A percentile compares a stretch with the other conserved stretches of the same genome.
These are phyloP conservation scores for Coemansia sp. DNA, from an alignment of 192 early-diverging fungal genomes.

Conservation along the genomic window DNA sequence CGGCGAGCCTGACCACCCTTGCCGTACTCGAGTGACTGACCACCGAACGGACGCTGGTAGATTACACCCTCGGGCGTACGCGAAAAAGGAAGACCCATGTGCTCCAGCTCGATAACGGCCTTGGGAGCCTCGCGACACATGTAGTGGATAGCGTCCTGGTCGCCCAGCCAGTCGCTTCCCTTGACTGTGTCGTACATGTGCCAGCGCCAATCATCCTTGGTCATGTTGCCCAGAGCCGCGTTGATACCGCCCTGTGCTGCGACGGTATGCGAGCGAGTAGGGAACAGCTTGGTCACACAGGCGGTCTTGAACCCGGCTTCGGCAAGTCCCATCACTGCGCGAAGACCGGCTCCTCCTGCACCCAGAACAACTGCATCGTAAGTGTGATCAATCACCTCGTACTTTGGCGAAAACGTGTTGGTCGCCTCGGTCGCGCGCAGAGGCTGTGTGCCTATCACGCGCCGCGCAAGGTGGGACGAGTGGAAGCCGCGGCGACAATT, in stretches of 20 bases:
- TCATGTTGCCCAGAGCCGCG: slow-evolving; percentile 99
- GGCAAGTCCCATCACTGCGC: slow-evolving; percentile 95
- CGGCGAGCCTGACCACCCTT: slow-evolving; percentile 98
- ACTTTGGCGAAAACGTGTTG: slow-evolving; percentile 60
- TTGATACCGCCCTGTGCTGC: slow-evolving; percentile 99
- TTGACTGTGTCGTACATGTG: slow-evolving; percentile 99
- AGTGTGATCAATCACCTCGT: slow-evolving; percentile 96
- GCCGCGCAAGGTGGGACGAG: slow-evolving; percentile 61
- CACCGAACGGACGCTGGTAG: slow-evolving; percentile 99
- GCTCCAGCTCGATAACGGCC: slow-evolving; percentile 95
- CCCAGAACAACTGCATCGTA: slow-evolving; percentile 99
- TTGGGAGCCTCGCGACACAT: slow-evolving; percentile 98
- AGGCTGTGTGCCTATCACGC: slow-evolving; percentile 72
- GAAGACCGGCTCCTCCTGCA: slow-evolving; percentile 97
- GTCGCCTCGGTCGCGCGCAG: slow-evolving; percentile 72
- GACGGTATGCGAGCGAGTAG: slow-evolving; percentile 97
- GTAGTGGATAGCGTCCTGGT: slow-evolving; percentile 99
- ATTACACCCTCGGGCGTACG: slow-evolving; percentile 96
- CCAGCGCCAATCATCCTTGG: slow-evolving; percentile 99
- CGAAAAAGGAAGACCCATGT: slow-evolving; percentile 98
- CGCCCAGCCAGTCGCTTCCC: slow-evolving; percentile 98
- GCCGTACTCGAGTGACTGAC: slow-evolving; percentile 93
- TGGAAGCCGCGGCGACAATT: slow-evolving; percentile 63
- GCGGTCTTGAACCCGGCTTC: slow-evolving; percentile 94
- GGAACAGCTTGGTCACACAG: slow-evolving; percentile 98